Conservation (phyloP, 495 filamentous ascomycete genomes). For the Ascodesmis nigricans region DNA sequence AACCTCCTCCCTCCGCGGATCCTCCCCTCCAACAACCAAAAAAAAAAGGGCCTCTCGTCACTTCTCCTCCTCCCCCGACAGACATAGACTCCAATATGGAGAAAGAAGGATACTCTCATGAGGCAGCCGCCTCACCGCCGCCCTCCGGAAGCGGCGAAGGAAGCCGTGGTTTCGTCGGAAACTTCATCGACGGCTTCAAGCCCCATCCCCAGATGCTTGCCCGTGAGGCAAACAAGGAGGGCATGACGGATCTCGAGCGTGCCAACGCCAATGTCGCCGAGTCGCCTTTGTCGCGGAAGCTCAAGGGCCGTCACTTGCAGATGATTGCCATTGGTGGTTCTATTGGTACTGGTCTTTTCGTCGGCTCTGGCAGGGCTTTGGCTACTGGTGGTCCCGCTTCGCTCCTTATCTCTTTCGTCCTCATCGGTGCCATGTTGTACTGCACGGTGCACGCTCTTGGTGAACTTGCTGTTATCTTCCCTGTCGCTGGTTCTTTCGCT, state of each 20-base stretch:
- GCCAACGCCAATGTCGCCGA: constrained; percentile 56
- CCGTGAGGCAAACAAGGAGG: constrained; percentile 38
- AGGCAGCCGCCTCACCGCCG: too few relatives aligned
- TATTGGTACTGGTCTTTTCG: constrained; percentile 88
- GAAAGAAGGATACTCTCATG: too few relatives aligned
- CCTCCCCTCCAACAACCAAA: too few relatives aligned
- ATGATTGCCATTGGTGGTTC: constrained; percentile 96
- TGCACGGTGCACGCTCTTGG: constrained; percentile 81
- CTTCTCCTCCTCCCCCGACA: too few relatives aligned
- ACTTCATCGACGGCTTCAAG: constrained; percentile 58
- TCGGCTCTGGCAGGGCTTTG: constrained; percentile 63
- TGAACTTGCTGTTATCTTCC: constrained; percentile 78
- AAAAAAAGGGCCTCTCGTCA: too few relatives aligned
- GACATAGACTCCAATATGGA: too few relatives aligned
- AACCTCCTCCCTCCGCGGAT: too few relatives aligned
- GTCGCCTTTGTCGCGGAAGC: constrained; percentile 47
- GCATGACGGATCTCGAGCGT: constrained; percentile 49
- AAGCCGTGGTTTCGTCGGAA: constrained; percentile 24
- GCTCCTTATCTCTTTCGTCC: constrained; percentile 53
- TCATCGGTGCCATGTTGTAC: constrained; percentile 79
- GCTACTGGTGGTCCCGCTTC: constrained; percentile 65
- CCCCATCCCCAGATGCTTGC: constrained; percentile 43
- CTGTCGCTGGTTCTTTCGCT: constrained; percentile 80
- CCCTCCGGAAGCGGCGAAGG: too few relatives aligned
- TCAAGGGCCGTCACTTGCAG: constrained; percentile 75